A percentile compares a stretch with the other conserved stretches of the same genome.
Conservation (phyloP, 2,329 filamentous ascomycete species). For the Teratosphaeria pseudoeucalypti region DNA sequence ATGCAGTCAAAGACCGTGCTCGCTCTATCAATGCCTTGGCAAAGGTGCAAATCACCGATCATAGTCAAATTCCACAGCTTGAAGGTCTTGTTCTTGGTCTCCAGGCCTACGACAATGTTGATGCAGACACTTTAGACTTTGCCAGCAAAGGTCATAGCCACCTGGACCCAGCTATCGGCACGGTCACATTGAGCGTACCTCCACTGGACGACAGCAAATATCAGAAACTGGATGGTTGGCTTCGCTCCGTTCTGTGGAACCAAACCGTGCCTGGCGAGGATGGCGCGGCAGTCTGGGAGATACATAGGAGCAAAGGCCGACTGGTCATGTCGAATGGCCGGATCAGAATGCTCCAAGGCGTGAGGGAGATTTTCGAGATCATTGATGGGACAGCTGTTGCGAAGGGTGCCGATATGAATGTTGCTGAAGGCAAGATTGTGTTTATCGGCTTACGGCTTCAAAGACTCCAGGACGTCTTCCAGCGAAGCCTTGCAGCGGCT, state of each 20-base stretch:
- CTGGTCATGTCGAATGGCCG: constrained; percentile 55
- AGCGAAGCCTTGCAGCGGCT: neutral
- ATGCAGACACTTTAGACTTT: constrained; percentile 53
- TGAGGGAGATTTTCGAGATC: constrained; percentile 88
- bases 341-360: constrained; percentile 75
- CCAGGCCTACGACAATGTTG: constrained; percentile 81
- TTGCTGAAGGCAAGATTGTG: constrained; percentile 21
- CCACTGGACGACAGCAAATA: constrained; percentile 49
- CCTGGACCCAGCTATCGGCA: constrained; percentile 82
- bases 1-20: constrained; percentile 60
- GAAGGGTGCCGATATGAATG: neutral
- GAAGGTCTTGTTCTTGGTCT: constrained; percentile 82
- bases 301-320: constrained; percentile 80
- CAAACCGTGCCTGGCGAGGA: constrained; percentile 7
- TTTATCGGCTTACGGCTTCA: constrained; percentile 18
- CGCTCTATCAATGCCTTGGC: constrained; percentile 82
- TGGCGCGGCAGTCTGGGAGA: constrained; percentile 49
- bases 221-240: constrained; percentile 62
- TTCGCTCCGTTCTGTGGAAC: constrained; percentile 79
- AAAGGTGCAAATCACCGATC: constrained; percentile 69
- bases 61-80: constrained; percentile 68
- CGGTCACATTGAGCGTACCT: constrained; percentile 60
- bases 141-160: constrained; percentile 74
- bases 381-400: constrained; percentile 42
- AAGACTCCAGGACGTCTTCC: neutral